A percentile compares a stretch with the other conserved stretches of the same genome.
Conservation (phyloP, 345 rosid species). For the Abelmoschus esculentus region DNA sequence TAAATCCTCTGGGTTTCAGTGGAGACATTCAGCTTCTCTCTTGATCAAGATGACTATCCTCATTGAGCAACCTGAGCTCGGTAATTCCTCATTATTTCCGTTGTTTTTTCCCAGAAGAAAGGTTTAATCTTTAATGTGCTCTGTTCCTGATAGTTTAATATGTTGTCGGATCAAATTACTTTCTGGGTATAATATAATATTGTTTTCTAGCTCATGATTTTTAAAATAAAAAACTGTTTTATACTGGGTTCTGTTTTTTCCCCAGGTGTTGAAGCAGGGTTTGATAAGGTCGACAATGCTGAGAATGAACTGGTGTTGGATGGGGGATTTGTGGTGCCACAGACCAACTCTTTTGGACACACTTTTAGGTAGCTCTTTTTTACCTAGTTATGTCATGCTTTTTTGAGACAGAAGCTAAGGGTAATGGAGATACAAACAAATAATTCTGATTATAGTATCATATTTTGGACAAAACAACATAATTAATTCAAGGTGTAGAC, state of each 20-base stretch:
- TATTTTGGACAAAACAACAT: too few relatives aligned
- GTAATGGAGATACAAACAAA: not conserved
- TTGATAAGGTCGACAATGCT: conserved; percentile 27
- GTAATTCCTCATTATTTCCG: conserved; percentile 20
- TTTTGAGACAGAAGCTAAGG: not conserved
- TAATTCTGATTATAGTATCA: not conserved
- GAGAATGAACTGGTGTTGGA: conserved; percentile 39
- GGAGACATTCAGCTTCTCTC: not conserved
- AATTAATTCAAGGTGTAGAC: too few relatives aligned
- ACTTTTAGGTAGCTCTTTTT: conserved; percentile 56
- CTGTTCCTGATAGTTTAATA: not conserved
- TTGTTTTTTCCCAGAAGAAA: not conserved
- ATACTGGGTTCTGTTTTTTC: not conserved
- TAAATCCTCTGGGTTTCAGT: not conserved
- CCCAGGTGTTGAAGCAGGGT: conserved; percentile 20
- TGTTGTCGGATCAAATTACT: too few relatives aligned
- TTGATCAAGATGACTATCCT: conserved; percentile 39
- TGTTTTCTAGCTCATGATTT: too few relatives aligned
- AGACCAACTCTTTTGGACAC: conserved; percentile 75
- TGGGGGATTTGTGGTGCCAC: conserved; percentile 53
- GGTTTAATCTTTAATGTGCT: not conserved
- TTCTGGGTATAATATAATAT: too few relatives aligned
- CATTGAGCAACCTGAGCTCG: conserved; percentile 36
- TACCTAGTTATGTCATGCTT: not conserved
- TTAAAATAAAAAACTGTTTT: too few relatives aligned